Evolutionary conservation across 2,329 filamentous ascomycete genomes (phyloP), one percentile per base, ranked within the genome.

Genomic region (Pezicula radicicola): DNA sequence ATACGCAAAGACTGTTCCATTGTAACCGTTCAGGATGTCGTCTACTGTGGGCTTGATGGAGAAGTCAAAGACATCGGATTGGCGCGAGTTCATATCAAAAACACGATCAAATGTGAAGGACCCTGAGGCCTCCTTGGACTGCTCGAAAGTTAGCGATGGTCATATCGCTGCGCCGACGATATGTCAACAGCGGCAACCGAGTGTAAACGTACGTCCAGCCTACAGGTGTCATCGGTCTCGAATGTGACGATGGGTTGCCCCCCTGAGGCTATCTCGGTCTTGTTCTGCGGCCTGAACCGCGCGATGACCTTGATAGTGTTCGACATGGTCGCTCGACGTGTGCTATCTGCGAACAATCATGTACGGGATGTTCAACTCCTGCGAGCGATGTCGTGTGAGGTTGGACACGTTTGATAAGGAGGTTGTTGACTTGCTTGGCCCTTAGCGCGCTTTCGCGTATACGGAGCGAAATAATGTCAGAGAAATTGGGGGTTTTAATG

Each of bases 1-100:
- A 70, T 99, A 99, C 57, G 94, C 94, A 66, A 99, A 97, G 62
- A 99, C 93, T 13, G 93, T 97, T 68, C 93, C 94, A 76, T 99
- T 99, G 82, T 99, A 99, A 60, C 94, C 94, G 73, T 97, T 96
- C 60, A 99, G 81, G 62, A 99, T 97, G 70, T 97, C 94, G 75
- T 97, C 93, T 62, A 99, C 94, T 18, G 94, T 97, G 25, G 90
- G 84, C 59, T 89, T 87, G 71, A 99, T 97, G 40, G 94, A 97
- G 76, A 94, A 99, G 73, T 97, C 90, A 76, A 99, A 99, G 66
- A 99, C 91, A 73, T 97, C 92, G 66, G 83, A 79, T 74, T 99
- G 94, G 66, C 84, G 84, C 66, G 90, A 94, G 72, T 81, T 78
- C 89, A 96, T 97, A 70, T 90, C 91, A 76, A 99, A 99, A 60